These are phyloP conservation scores for Neofusicoccum umdonicola DNA, from an alignment of 2,329 filamentous ascomycete species.

Conservation along the genomic window DNA sequence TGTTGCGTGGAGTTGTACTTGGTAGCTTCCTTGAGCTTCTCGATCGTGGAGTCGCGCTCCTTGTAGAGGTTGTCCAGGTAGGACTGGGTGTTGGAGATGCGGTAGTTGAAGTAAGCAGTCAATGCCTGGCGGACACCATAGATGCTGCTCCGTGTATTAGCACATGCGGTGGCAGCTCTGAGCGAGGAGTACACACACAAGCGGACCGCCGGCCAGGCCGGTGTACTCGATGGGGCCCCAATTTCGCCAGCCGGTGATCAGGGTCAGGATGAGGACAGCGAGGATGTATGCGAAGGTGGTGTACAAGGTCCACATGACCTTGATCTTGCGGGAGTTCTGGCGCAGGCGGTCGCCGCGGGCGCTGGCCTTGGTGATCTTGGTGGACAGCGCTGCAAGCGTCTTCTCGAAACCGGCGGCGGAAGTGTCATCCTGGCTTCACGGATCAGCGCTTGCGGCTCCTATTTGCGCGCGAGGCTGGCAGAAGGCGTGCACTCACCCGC, in stretches of 20 bases:
- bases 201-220: slow-evolving; percentile 72
- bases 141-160: slow-evolving; percentile 59
- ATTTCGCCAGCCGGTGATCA: slow-evolving; percentile 81
- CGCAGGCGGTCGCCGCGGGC: slow-evolving; percentile 71
- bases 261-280: slow-evolving; percentile 73
- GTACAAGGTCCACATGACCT: slow-evolving; percentile 87
- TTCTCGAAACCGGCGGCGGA: slow-evolving; percentile 94
- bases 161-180: not conserved
- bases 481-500: slow-evolving; percentile 55
- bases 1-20: slow-evolving; percentile 95
- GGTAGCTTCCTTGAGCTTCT: slow-evolving; percentile 90
- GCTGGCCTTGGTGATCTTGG: slow-evolving; percentile 75
- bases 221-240: slow-evolving; percentile 77
- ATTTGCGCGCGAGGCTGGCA: not conserved
- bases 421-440: slow-evolving; percentile 61
- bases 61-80: slow-evolving; percentile 72
- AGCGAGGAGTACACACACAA: slow-evolving; percentile 57
- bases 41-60: slow-evolving; percentile 82
- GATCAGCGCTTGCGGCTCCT: slow-evolving; percentile 14
- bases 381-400: slow-evolving; percentile 74
- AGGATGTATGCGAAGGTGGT: slow-evolving; percentile 87
- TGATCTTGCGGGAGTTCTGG: slow-evolving; percentile 71
- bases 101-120: slow-evolving; percentile 74
- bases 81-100: slow-evolving; percentile 66
- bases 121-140: slow-evolving; percentile 68